Evolutionary conservation across 495 filamentous ascomycete genomes (phyloP).

Genomic region (Hypoxylon rickii): DNA sequence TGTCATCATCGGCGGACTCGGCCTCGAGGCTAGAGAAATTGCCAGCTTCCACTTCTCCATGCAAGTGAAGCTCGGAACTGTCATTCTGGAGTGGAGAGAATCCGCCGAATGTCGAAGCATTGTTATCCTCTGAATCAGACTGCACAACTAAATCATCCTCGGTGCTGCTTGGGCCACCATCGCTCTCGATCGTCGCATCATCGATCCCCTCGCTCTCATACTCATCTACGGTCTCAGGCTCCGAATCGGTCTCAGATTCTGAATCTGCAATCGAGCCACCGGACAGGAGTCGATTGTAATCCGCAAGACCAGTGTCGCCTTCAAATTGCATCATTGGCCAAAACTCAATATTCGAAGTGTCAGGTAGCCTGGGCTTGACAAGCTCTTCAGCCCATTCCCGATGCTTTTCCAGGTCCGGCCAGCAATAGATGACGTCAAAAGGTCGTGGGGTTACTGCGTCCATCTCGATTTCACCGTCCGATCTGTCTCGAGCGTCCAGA

Average conservation of each 20-base stretch:
- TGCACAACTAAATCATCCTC: slow-evolving; percentile 30
- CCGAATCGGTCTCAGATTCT: not conserved
- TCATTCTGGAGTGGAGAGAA: slow-evolving; percentile 31
- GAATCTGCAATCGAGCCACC: no score
- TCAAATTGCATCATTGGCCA: slow-evolving; percentile 40
- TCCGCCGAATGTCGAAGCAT: slow-evolving; percentile 21
- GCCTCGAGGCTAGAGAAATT: slow-evolving; percentile 22
- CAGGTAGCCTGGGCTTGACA: not conserved
- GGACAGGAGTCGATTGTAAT: no score
- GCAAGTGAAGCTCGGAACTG: slow-evolving; percentile 2
- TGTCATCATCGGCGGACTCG: slow-evolving; percentile 12
- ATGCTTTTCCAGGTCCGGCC: slow-evolving; percentile 38
- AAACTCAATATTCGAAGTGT: not conserved
- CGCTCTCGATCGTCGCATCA: slow-evolving; percentile 24
- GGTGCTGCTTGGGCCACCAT: slow-evolving; percentile 14
- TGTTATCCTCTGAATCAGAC: slow-evolving; percentile 28
- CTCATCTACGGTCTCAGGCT: slow-evolving; percentile 24
- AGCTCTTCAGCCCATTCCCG: slow-evolving; percentile 12
- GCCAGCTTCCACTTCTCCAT: not conserved
- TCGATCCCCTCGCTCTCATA: slow-evolving; percentile 35
- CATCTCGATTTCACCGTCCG: no score
- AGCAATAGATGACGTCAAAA: slow-evolving; percentile 44
- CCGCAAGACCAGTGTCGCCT: not conserved
- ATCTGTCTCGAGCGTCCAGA: no score
- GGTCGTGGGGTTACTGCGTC: no score